Evolutionary conservation across 2,329 filamentous ascomycete genomes (phyloP), one percentile per base, ranked within the genome.

Genomic region (Fusarium phyllophilum): DNA sequence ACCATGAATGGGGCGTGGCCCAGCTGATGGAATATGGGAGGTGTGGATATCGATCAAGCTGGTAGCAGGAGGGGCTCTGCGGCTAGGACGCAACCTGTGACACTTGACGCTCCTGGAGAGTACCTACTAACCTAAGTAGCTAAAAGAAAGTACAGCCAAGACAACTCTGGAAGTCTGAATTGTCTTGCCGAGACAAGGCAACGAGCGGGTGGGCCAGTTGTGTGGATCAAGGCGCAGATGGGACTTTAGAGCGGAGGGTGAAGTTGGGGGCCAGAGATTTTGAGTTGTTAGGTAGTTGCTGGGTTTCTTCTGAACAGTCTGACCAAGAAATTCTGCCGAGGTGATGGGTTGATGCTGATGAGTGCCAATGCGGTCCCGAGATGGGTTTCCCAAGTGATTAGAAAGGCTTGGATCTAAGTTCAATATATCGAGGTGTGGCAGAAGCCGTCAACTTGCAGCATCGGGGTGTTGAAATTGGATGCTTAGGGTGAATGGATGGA

Each of bases 61-160:
- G 64, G 70, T 42, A 69, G 44, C 44, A 63, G 62, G 71, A 70
- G 70, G 51, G 70, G 66, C 64, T 72, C 73, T 77, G 73, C 75
- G 73, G 70, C 70, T 76, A 77, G 68, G 65, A 71, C 73, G 66
- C 70, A 56, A 64, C 58, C 31, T 72, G 75, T 74, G 70, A 75
- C 68, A 74, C 64, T 64, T 45, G 51, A 69, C 52, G 66, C 62
- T 62, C 39, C 57, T 44, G 49, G 33, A n/a, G 54, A n/a, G 54
- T 46, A 48, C 45, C 20, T 20, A 46, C 24, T 6, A 42, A 48
- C 45, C 20, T 20, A 46, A 17, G 12, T 26, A 52, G 62, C 61
- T 61, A 42, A 65, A 56, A 58, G 46, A 38, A 52, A 70, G 45
- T 33, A 59, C 42, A 56, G 42, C 41, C 55, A 36, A 48, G 42